Base-by-base conservation (phyloP, 768 basidiomycete species). In the Rhizopogon sp. region DNA sequence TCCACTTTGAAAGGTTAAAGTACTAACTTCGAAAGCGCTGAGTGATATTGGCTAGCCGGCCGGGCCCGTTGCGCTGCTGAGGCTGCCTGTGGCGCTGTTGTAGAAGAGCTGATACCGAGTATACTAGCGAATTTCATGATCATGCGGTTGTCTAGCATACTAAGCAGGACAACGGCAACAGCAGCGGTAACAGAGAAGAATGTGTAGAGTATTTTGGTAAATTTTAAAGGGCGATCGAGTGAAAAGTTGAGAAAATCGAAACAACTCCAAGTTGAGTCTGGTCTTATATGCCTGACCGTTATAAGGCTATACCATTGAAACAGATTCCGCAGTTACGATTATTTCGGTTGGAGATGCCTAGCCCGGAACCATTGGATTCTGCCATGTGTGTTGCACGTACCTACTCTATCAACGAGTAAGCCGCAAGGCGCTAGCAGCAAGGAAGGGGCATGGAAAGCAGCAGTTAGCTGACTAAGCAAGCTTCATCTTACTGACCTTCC, bases 111-210 rank as follows among this genome's bases (percentile, higher is more conserved):
- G 33, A 53, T 11, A 43, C 70, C 66, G 37, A 70, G 57, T 46
- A 50, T 51, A 44, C 66, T 63, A 58, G 67, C 60, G 39, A 71
- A 56, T 44, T 51, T 71, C 70, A 68, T 66, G 64, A 71, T 63
- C 56, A 64, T 62, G 46, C 64, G 70, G 37, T 64, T 56, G 58
- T 70, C 64, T 58, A 71, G 58, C 68, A 70, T 71, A 52, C 66
- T 66, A 45, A 68, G 50, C 43, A 55, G 35, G 40, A 70, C 51
- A 50, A 62, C 58, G 29, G 61, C 51, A 43, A 63, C 50, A 40
- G 54, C 56, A 47, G 20, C 39, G 35, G 63, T 41, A 35, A 61
- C 55, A 43, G 56, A 58, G 45, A 22, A 33, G 31, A 70, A 44
- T 53, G 67, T 50, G 56, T 62, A 60, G 39, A 61, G 53, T 70